phyloP scores from a whole-genome alignment of 2,329 filamentous ascomycete genomes.

The Alternaria infectoria region DNA sequence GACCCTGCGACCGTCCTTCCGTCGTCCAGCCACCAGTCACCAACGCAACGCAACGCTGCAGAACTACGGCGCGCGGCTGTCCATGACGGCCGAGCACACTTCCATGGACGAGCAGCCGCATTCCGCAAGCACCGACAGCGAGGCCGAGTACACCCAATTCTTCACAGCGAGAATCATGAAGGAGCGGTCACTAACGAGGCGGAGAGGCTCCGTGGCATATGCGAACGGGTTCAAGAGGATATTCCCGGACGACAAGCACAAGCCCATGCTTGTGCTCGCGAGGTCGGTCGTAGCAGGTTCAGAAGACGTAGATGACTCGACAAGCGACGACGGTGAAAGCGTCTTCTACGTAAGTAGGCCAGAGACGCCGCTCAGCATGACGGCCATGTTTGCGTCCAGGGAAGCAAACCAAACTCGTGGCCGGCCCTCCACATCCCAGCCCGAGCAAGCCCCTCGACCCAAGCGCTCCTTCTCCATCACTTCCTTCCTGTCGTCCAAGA shows the following conservation, averaged over 20 bases:
- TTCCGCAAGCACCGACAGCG: slow-evolving; percentile 30
- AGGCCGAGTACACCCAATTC: slow-evolving; percentile 45
- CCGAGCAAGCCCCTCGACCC: slow-evolving; percentile 40
- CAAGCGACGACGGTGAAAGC: slow-evolving; percentile 49
- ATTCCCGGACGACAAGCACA: slow-evolving; percentile 51
- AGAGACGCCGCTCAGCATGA: slow-evolving; percentile 45
- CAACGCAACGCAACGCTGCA: slow-evolving; percentile 76
- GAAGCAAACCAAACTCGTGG: slow-evolving; percentile 19
- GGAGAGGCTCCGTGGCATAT: slow-evolving; percentile 48
- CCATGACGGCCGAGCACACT: slow-evolving; percentile 33
- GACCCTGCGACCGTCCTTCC: slow-evolving; percentile 69
- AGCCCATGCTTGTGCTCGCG: slow-evolving; percentile 58
- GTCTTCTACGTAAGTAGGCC: slow-evolving; percentile 48
- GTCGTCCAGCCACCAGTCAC: slow-evolving; percentile 78
- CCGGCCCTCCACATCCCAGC: slow-evolving; percentile 23
- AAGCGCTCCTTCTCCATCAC: slow-evolving; percentile 60
- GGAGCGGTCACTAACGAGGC: slow-evolving; percentile 48
- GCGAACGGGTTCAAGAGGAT: slow-evolving; percentile 53
- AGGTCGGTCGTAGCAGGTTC: slow-evolving; percentile 43
- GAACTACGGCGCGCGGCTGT: slow-evolving; percentile 52
- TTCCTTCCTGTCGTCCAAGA: slow-evolving; percentile 52
- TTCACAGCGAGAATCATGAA: slow-evolving; percentile 46
- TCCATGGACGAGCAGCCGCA: slow-evolving; percentile 26
- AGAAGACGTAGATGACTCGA: slow-evolving; percentile 46
- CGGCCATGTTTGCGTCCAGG: slow-evolving; percentile 36